Conservation (phyloP, 768 basidiomycete genomes). For the Boletales sp. region DNA sequence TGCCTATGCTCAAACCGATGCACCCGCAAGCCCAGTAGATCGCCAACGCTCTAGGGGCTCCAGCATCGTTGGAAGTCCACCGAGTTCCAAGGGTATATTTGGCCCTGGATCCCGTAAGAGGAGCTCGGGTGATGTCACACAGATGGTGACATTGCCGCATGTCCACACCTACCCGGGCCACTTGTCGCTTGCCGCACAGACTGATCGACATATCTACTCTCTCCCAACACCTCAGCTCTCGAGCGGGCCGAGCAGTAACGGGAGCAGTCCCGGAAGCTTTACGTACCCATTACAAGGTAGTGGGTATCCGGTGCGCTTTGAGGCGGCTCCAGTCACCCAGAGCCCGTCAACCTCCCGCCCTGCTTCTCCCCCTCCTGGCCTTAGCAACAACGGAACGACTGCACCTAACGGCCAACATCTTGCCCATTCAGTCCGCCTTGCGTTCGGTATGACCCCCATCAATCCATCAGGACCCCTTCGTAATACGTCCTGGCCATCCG, state of each 20-base stretch:
- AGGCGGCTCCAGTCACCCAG: slow-evolving; percentile 29
- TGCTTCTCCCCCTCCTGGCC: slow-evolving; percentile 50
- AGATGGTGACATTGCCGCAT: slow-evolving; percentile 26
- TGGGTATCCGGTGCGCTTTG: slow-evolving; percentile 18
- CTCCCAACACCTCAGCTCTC: slow-evolving; percentile 60
- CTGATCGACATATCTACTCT: slow-evolving; percentile 25
- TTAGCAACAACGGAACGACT: slow-evolving; percentile 21
- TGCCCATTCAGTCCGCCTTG: slow-evolving; percentile 79
- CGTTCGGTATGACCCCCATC: slow-evolving; percentile 92
- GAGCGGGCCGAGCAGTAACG: slow-evolving; percentile 61
- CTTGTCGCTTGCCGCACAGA: slow-evolving; percentile 25
- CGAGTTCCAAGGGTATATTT: slow-evolving; percentile 26
- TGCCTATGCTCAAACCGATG: slow-evolving; percentile 19
- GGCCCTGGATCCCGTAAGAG: slow-evolving; percentile 25
- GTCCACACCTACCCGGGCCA: slow-evolving; percentile 34
- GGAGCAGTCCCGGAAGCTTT: slow-evolving; percentile 57
- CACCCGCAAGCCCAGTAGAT: slow-evolving; percentile 34
- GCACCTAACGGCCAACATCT: slow-evolving; percentile 55
- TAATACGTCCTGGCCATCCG: slow-evolving; percentile 38
- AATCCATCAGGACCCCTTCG: slow-evolving; percentile 34
- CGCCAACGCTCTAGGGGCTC: slow-evolving; percentile 27
- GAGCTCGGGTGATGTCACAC: slow-evolving; percentile 31
- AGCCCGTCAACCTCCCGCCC: slow-evolving; percentile 58
- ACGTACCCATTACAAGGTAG: slow-evolving; percentile 35
- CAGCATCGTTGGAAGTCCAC: slow-evolving; percentile 38